These are phyloP conservation scores for Mollisiaceae sp. DNA, from an alignment of 2,329 filamentous ascomycete species.

Conservation along the genomic window DNA sequence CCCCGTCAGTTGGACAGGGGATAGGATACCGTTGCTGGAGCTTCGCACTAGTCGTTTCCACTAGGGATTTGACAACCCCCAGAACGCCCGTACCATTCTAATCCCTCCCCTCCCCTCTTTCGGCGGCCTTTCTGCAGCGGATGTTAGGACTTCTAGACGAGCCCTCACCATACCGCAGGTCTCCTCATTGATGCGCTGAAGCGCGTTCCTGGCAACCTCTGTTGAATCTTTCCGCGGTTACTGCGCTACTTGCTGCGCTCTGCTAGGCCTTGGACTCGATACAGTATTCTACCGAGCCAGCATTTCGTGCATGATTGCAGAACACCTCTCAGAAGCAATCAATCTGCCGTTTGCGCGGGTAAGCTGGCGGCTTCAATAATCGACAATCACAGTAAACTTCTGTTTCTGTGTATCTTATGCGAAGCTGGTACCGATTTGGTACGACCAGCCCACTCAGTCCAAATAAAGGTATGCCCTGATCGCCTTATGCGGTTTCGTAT, in stretches of 20 bases:
- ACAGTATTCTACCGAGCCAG: conserved; percentile 19
- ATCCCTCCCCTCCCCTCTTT: conserved; percentile 27
- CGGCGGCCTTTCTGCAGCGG: conserved; percentile 27
- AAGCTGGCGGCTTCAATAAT: conserved; percentile 26
- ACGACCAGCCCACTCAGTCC: conserved; percentile 19
- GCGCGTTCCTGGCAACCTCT: conserved; percentile 24
- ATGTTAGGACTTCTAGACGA: conserved; percentile 19
- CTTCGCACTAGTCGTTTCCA: conserved; percentile 35
- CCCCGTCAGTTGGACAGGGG: conserved; percentile 29
- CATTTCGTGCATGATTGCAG: conserved; percentile 27
- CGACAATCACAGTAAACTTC: conserved; percentile 8
- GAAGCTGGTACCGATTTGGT: conserved; percentile 21
- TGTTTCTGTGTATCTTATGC: conserved; percentile 24
- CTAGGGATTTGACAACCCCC: conserved; percentile 34
- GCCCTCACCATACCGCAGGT: conserved; percentile 27
- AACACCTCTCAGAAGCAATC: conserved; percentile 26
- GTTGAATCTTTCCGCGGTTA: conserved; percentile 22
- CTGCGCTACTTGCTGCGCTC: conserved; percentile 16
- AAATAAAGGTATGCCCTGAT: conserved; percentile 38
- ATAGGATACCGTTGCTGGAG: conserved; percentile 29
- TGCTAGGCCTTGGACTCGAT: conserved; percentile 16
- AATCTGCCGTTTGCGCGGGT: conserved; percentile 34
- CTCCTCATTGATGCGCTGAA: conserved; percentile 20
- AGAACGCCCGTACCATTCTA: conserved; percentile 15
- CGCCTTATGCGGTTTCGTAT: conserved; percentile 35